These are phyloP conservation scores for Pseudogymnoascus sp. DNA, from an alignment of 2,329 filamentous ascomycete species.

Conservation along the genomic window DNA sequence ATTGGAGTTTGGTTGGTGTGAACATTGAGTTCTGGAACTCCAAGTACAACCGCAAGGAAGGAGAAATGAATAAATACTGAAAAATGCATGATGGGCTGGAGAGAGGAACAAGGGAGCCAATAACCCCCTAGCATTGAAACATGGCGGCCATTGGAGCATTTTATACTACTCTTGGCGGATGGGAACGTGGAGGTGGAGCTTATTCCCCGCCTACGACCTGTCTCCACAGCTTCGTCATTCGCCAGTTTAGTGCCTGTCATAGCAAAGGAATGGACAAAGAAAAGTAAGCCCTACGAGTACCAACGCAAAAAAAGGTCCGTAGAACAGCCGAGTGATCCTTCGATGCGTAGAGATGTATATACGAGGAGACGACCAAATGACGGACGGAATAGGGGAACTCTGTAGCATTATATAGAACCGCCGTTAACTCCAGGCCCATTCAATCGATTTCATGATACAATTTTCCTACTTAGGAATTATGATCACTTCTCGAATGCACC, in stretches of 20 bases:
- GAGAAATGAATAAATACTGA: not conserved
- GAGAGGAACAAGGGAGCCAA: not conserved
- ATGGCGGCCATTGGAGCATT: not conserved
- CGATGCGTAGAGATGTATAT: not conserved
- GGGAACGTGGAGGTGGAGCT: not conserved
- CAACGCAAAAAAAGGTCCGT: not conserved
- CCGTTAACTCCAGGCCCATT: not conserved
- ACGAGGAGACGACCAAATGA: not conserved
- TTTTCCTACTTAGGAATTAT: not conserved
- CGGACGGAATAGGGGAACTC: conserved; percentile 1
- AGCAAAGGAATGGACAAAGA: not conserved
- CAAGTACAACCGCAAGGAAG: not conserved
- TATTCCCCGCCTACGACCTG: not conserved
- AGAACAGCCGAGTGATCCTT: not conserved
- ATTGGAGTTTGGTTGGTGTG: not conserved
- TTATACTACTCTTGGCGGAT: not conserved
- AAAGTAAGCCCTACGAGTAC: not conserved
- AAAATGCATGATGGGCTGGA: not conserved
- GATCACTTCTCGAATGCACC: too few species aligned
- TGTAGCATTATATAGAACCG: not conserved
- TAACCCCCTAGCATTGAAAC: not conserved
- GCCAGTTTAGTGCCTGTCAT: not conserved
- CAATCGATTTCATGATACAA: not conserved
- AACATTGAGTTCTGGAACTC: not conserved
- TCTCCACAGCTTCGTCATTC: not conserved